These are phyloP conservation scores for Termitomyces sp. DNA, from an alignment of 768 basidiomycete species.

Conservation along the genomic window DNA sequence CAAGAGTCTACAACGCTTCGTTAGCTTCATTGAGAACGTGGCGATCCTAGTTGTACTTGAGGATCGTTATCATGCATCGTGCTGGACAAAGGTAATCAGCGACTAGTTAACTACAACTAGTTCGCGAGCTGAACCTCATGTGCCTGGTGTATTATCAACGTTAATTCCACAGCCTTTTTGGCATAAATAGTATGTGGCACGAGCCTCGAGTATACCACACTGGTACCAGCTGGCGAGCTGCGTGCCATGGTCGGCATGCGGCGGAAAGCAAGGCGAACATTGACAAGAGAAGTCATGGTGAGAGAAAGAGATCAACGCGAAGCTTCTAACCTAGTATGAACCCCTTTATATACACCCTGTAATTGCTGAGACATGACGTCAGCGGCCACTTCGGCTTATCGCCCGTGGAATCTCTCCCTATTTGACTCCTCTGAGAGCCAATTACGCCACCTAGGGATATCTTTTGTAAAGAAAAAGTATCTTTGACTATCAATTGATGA, in stretches of 20 bases:
- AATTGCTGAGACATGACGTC: conserved; percentile 20
- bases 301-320: not conserved
- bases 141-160: conserved; percentile 16
- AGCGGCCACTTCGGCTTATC: conserved; percentile 1
- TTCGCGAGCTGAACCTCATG: conserved; percentile 23
- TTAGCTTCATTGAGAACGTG: not conserved
- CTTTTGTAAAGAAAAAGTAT: not conserved
- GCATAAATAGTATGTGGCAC: not conserved
- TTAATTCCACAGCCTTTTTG: not conserved
- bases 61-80: conserved; percentile 63
- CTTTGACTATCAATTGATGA: not conserved
- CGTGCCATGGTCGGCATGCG: not conserved
- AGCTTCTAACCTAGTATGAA: not conserved
- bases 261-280: conserved; percentile 6
- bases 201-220: not conserved
- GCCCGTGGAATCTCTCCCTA: not conserved
- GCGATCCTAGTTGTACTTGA: conserved; percentile 32
- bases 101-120: not conserved
- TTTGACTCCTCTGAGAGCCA: not conserved
- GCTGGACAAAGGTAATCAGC: conserved; percentile 27
- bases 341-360: conserved; percentile 12
- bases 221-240: not conserved
- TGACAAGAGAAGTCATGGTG: conserved; percentile 15
- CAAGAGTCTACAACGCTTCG: conserved; percentile 37
- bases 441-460: not conserved